Evolutionary conservation across 208 protist species (phyloP), one percentile per base, ranked within the genome.

Genomic region (Herpetomonas muscarum): DNA sequence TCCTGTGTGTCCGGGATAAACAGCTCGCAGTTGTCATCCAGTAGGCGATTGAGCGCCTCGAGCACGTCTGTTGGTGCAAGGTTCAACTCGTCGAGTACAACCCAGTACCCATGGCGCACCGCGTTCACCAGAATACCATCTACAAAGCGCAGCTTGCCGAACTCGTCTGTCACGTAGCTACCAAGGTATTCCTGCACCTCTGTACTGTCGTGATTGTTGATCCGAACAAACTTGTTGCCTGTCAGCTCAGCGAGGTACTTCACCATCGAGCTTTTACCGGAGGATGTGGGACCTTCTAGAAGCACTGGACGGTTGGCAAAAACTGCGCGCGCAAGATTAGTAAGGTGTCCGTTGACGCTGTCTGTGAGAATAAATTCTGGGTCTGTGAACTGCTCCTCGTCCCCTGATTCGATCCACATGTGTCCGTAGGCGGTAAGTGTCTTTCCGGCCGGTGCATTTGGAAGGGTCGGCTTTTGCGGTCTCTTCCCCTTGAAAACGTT

Each of bases 171-270:
- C 32, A 98, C 85, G 72, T 99, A 99, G 52, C 88, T 80, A 26
- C 99, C 99, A 26, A 99, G 65, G 83, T 99, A 99, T 73, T 99
- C 99, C 72, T 99, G 96, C 22, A 99, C 74, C 74, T 99, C 99
- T 2, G 99, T 99, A 72, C 99, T 98, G 74, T 99, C 98, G 76
- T 99, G 99, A 87, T 99, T 99, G 81, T 99, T 99, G 74, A 99
- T 99, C 50, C 99, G 93, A 2, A 99, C 92, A 74, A 99, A 98
- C 15, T 77, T 82, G 78, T 99, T 98, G 15, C 98, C 98, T 3
- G 98, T 99, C 13, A 90, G 57, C 46, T 90, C 76, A 1, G 99
- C 98, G 15, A 99, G 76, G 75, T 99, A 99, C 77, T 99, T 96
- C 19, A 99, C 94, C 92, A 99, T 99, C 5, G 85, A 96, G 25